Percentiles rank a stretch among this genome's conserved stretches.
Evolutionary conservation across 257 asterid species (phyloP).

Genomic region (Solanum pinnatisectum): DNA sequence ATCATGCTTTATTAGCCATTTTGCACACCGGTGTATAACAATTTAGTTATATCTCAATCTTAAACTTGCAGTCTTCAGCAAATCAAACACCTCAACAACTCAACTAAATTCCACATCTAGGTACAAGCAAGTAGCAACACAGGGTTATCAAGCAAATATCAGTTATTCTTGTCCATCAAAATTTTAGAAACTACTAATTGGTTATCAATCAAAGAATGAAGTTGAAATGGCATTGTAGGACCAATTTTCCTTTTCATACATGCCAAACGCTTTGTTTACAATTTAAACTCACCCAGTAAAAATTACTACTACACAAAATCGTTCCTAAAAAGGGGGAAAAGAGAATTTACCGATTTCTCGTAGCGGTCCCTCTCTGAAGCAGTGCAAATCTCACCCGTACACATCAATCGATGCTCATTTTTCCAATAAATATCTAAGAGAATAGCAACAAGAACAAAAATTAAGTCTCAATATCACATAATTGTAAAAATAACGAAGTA

Average conservation of each 20-base stretch:
- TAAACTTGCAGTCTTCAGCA: not conserved
- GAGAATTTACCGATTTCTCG: constrained; percentile 61
- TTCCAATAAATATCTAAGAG: constrained; percentile 76
- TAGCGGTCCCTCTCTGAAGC: constrained; percentile 87
- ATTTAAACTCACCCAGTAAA: not conserved
- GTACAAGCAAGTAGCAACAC: not conserved
- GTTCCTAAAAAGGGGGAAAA: not conserved
- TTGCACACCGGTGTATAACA: not conserved
- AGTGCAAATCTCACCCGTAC: constrained; percentile 76
- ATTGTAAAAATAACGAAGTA: not conserved
- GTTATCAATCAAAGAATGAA: not conserved
- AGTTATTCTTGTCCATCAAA: not conserved
- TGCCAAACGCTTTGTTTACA: not conserved
- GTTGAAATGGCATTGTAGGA: not conserved
- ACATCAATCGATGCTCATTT: constrained; percentile 76
- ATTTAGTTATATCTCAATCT: not conserved
- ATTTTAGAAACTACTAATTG: not conserved
- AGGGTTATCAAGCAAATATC: not conserved
- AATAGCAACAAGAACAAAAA: not conserved
- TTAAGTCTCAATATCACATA: not conserved
- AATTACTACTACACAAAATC: not conserved
- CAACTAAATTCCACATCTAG: not conserved
- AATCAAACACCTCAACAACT: not conserved
- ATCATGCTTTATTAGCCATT: not conserved
- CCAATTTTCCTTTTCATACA: not conserved